These are phyloP conservation scores for Malus fusca DNA, from an alignment of 306 rosid species.

Conservation along the genomic window DNA sequence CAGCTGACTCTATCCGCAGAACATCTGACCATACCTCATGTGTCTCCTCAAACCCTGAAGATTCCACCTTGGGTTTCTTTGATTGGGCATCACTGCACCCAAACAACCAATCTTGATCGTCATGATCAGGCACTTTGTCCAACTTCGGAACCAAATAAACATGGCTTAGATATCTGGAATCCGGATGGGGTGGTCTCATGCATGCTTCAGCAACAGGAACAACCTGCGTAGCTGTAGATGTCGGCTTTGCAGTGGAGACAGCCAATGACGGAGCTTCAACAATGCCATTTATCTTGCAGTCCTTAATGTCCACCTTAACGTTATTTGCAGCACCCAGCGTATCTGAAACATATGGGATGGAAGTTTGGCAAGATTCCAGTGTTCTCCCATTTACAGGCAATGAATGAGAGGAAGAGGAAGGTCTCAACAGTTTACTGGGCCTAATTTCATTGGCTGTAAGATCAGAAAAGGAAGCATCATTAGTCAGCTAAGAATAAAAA, in stretches of 20 bases:
- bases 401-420: conserved; percentile 40
- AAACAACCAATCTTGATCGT: conserved; percentile 73
- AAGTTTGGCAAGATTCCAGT: conserved; percentile 48
- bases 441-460: conserved; percentile 65
- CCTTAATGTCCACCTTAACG: conserved; percentile 44
- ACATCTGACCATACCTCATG: conserved; percentile 83
- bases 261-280: conserved; percentile 35
- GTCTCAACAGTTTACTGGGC: conserved; percentile 59
- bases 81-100: conserved; percentile 30
- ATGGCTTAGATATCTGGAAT: conserved; percentile 49
- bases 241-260: conserved; percentile 33
- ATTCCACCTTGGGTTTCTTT: conserved; percentile 31
- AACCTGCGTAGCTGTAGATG: conserved; percentile 17
- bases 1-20: conserved; percentile 54
- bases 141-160: conserved; percentile 59
- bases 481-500: conserved; percentile 31
- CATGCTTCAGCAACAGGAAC: conserved; percentile 32
- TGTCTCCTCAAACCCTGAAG: conserved; percentile 32
- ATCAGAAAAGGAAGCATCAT: conserved; percentile 28
- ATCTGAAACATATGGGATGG: conserved; percentile 36
- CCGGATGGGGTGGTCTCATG: conserved; percentile 70
- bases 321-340: conserved; percentile 29
- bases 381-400: conserved; percentile 59
- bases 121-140: conserved; percentile 44
- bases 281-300: conserved; percentile 53